A percentile compares a stretch with the other conserved stretches of the same genome.
phyloP scores from a whole-genome alignment of 1,139 yeast species.

The Suhomyces terraborum region DNA sequence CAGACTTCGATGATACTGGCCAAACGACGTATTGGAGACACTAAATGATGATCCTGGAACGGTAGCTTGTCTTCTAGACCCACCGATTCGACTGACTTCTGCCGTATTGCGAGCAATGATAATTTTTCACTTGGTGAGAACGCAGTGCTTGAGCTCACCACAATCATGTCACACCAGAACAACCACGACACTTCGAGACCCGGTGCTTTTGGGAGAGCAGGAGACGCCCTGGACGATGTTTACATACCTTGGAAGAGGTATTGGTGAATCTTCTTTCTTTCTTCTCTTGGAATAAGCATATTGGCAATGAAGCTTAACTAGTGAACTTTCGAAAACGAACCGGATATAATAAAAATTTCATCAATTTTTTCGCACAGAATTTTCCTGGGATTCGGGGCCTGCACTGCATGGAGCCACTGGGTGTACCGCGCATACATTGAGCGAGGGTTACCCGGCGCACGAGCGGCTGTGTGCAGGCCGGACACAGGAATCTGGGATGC shows the following conservation, averaged over 20 bases:
- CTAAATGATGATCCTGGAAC: too few relatives aligned
- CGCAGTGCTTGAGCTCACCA: not conserved
- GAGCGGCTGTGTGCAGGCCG: constrained; percentile 1
- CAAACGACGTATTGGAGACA: too few relatives aligned
- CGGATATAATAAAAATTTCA: constrained; percentile 14
- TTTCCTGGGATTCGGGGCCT: constrained; percentile 13
- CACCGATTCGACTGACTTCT: not conserved
- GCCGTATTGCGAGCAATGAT: not conserved
- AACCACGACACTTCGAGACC: too few relatives aligned
- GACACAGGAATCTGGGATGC: not conserved
- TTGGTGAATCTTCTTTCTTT: constrained; percentile 98
- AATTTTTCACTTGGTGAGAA: not conserved
- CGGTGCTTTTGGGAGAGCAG: not conserved
- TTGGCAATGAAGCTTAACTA: constrained; percentile 33
- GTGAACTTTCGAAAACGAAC: constrained; percentile 15
- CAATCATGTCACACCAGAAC: not conserved
- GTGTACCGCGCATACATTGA: constrained; percentile 3
- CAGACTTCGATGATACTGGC: too few relatives aligned
- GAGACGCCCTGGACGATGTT: not conserved
- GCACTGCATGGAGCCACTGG: constrained; percentile 9
- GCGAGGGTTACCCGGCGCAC: constrained; percentile 4
- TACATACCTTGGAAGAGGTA: constrained; percentile 97
- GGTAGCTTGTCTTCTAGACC: too few relatives aligned
- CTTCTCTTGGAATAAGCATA: constrained; percentile 99
- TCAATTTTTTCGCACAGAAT: constrained; percentile 15